Percentiles rank a stretch among this genome's conserved stretches.
These are phyloP conservation scores for Xylaria arbuscula DNA, from an alignment of 2,329 filamentous ascomycete species.

Conservation along the genomic window DNA sequence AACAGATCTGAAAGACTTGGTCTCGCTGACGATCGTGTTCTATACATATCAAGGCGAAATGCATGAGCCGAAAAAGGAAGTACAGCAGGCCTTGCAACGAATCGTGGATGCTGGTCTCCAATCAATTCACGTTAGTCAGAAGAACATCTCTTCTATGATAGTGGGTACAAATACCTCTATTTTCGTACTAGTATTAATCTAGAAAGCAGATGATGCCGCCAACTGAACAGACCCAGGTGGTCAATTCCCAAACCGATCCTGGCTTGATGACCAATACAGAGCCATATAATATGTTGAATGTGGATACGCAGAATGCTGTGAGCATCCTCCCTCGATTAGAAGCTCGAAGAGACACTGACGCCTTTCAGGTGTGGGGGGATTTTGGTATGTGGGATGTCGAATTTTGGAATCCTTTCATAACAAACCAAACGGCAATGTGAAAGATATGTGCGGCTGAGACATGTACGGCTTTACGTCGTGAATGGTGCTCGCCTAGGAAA, in stretches of 20 bases:
- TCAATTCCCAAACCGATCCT: slow-evolving; percentile 38
- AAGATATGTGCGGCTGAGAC: slow-evolving; percentile 1
- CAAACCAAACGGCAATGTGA: slow-evolving; percentile 27
- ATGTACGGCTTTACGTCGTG: neutral
- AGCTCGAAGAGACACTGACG: slow-evolving; percentile 30
- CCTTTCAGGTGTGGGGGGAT: slow-evolving; percentile 44
- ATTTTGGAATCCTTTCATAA: slow-evolving; percentile 47
- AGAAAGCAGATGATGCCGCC: slow-evolving; percentile 39
- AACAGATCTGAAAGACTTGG: slow-evolving; percentile 62
- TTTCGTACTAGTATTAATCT: slow-evolving; percentile 10
- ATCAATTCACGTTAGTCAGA: slow-evolving; percentile 57
- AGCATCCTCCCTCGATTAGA: slow-evolving; percentile 17
- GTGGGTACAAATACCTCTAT: slow-evolving; percentile 39
- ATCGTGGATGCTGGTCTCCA: slow-evolving; percentile 60
- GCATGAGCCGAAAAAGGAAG: slow-evolving; percentile 56
- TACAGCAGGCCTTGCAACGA: slow-evolving; percentile 55
- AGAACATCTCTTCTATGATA: slow-evolving; percentile 50
- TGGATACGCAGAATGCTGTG: slow-evolving; percentile 45
- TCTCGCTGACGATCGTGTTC: slow-evolving; percentile 61
- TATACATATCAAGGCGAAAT: slow-evolving; percentile 56
- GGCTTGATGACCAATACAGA: slow-evolving; percentile 42
- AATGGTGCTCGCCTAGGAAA: neutral
- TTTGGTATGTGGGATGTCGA: slow-evolving; percentile 49
- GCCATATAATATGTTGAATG: slow-evolving; percentile 41
- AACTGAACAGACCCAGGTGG: slow-evolving; percentile 38